phyloP scores from a whole-genome alignment of 1,284 basidiomycete genomes.

The Leccinum solheimii region DNA sequence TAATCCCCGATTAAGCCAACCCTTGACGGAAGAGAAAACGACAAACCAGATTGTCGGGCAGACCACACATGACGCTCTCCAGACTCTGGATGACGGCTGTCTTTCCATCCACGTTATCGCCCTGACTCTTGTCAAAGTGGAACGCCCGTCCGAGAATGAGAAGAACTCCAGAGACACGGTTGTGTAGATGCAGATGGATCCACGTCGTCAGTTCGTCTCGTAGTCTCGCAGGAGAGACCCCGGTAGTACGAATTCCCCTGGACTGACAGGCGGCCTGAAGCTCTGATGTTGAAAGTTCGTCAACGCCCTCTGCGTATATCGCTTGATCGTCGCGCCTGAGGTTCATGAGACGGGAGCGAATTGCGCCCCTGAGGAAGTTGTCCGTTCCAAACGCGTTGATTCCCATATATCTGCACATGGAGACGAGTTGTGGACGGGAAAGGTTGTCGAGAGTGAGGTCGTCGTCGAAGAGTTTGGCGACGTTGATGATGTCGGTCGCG shows the following conservation, averaged over 20 bases:
- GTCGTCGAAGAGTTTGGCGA: slow-evolving; percentile 96
- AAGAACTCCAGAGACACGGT: slow-evolving; percentile 90
- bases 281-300: slow-evolving; percentile 87
- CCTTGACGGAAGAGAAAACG: neutral
- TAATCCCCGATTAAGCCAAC: neutral
- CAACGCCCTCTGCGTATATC: slow-evolving; percentile 88
- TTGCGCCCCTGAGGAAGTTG: slow-evolving; percentile 95
- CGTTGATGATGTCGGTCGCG: slow-evolving; percentile 85
- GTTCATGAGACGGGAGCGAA: slow-evolving; percentile 82
- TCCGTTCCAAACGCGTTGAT: slow-evolving; percentile 99
- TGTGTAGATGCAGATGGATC: slow-evolving; percentile 90
- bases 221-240: slow-evolving; percentile 80
- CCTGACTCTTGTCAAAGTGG: slow-evolving; percentile 81
- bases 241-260: slow-evolving; percentile 88
- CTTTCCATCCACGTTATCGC: slow-evolving; percentile 75
- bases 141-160: slow-evolving; percentile 93
- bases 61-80: slow-evolving; percentile 87
- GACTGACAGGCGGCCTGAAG: slow-evolving; percentile 93
- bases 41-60: slow-evolving; percentile 92
- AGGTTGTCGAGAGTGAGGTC: slow-evolving; percentile 98
- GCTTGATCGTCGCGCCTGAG: slow-evolving; percentile 92
- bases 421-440: slow-evolving; percentile 94
- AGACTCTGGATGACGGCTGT: slow-evolving; percentile 76
- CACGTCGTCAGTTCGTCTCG: slow-evolving; percentile 90
- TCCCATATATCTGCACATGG: slow-evolving; percentile 97